Evolutionary conservation across 2,329 filamentous ascomycete genomes (phyloP), one percentile per base, ranked within the genome.

Genomic region (Fusarium mundagurra): DNA sequence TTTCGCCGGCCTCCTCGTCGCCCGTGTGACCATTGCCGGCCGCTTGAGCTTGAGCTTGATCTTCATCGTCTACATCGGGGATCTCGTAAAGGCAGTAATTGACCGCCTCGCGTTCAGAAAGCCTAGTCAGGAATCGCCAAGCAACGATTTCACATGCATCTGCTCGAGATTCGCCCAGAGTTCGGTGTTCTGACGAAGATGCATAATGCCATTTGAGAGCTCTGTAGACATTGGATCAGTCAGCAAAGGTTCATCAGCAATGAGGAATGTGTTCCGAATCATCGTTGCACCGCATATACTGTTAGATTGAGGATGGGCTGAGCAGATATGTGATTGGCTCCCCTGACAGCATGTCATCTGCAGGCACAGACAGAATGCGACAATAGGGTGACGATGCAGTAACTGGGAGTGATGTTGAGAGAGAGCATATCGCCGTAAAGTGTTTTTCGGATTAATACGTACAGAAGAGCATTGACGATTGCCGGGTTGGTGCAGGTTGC

Each of bases 71-170:
- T 14, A 77, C 74, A 60, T 85, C 84, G 5, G 92, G 91, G 50
- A 95, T 89, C 80, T 95, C 93, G 74, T 92, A 92, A 39, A 95
- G 88, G 63, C 94, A 92, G 77, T 88, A 93, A 63, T 94, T 90
- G 33, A 96, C 91, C 14, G 91, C 91, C 77, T 95, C 93, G 31
- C 90, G 86, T 79, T 94, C 92, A 4, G 91, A 92, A 38, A 95
- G 84, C 62, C 90, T 90, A 22, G 90, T 90, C 41, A 95, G 85
- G 76, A 94, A 94, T 44, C 93, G 89, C 92, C 93, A 95, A 43
- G 93, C 93, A 20, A 94, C 92, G 70, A 94, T 93, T 83, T 96
- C 93, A 79, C 93, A 95, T 34, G 92, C 93, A 78, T 90, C 89
- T 27, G 92, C 92, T 61, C 93, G 88, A 20, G 92, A 89, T 65